These are phyloP conservation scores for Saxophila tyrrhenica DNA, from an alignment of 495 filamentous ascomycete genomes.

Conservation along the genomic window DNA sequence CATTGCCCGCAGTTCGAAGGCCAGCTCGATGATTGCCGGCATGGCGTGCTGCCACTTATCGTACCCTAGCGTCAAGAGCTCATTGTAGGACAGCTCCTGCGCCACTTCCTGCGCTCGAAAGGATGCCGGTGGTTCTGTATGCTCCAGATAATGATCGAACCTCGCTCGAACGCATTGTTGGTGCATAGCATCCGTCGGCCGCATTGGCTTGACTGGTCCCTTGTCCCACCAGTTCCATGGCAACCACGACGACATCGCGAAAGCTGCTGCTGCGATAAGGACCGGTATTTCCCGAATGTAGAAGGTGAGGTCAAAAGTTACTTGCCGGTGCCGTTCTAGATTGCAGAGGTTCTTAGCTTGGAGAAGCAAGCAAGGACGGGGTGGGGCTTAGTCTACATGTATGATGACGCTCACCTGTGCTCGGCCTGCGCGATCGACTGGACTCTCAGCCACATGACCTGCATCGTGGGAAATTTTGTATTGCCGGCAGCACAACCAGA, in stretches of 20 bases:
- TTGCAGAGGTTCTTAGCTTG: not conserved
- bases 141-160: conserved; percentile 12
- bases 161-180: conserved; percentile 6
- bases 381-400: no score
- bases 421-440: not conserved
- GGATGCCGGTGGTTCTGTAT: conserved; percentile 10
- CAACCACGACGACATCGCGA: not conserved
- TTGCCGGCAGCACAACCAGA: no score
- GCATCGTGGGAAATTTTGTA: not conserved
- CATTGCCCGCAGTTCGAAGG: conserved; percentile 12
- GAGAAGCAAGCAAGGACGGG: not conserved
- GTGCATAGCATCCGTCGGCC: conserved; percentile 8
- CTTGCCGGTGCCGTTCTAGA: not conserved
- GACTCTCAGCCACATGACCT: no score
- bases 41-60: conserved; percentile 8
- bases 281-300: not conserved
- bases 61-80: conserved; percentile 14
- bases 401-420: not conserved
- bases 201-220: not conserved
- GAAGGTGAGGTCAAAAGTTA: not conserved
- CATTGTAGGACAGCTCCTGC: not conserved
- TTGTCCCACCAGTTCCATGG: not conserved
- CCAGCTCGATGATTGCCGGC: conserved; percentile 14
- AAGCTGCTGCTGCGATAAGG: not conserved
- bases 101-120: conserved; percentile 14